Evolutionary conservation across 768 basidiomycete genomes (phyloP).

Genomic region (Chalciporus sphaerocephalus): DNA sequence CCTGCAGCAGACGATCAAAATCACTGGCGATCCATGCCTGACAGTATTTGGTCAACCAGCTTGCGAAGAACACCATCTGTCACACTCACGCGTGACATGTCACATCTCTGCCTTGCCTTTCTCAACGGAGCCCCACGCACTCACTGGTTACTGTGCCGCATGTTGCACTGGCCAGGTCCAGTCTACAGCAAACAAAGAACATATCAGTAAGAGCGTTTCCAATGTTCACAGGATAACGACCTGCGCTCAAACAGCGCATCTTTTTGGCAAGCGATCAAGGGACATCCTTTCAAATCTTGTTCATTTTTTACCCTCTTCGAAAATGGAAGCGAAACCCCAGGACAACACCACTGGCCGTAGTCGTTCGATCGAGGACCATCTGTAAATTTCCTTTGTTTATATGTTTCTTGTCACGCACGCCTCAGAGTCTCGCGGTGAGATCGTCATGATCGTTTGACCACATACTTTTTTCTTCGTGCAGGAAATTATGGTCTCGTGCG

Average conservation of each 20-base stretch:
- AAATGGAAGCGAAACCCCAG: conserved; percentile 30
- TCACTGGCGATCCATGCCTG: conserved; percentile 9
- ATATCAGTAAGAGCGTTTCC: neutral
- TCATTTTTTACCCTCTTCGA: conserved; percentile 26
- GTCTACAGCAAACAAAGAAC: neutral
- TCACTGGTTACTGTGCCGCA: neutral
- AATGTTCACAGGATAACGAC: conserved; percentile 6
- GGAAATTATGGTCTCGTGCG: conserved; percentile 1
- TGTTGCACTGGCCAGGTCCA: neutral
- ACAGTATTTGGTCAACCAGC: neutral
- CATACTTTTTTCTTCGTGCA: conserved; percentile 2
- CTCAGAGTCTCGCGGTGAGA: neutral
- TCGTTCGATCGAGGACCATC: conserved; percentile 9
- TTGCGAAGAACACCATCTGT: neutral
- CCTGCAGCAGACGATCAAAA: neutral
- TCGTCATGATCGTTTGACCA: conserved; percentile 12
- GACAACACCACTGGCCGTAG: conserved; percentile 11
- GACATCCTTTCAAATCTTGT: conserved; percentile 29
- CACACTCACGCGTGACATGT: conserved; percentile 1
- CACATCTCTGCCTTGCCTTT: no score
- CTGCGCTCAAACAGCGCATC: conserved; percentile 28
- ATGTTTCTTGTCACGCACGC: conserved; percentile 13
- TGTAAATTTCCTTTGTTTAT: conserved; percentile 19
- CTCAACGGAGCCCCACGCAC: no score
- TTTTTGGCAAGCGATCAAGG: conserved; percentile 30